A percentile compares a stretch with the other conserved stretches of the same genome.
Evolutionary conservation across 75 land plant genomes (phyloP).

Genomic region (Pseudotsuga menziesii): DNA sequence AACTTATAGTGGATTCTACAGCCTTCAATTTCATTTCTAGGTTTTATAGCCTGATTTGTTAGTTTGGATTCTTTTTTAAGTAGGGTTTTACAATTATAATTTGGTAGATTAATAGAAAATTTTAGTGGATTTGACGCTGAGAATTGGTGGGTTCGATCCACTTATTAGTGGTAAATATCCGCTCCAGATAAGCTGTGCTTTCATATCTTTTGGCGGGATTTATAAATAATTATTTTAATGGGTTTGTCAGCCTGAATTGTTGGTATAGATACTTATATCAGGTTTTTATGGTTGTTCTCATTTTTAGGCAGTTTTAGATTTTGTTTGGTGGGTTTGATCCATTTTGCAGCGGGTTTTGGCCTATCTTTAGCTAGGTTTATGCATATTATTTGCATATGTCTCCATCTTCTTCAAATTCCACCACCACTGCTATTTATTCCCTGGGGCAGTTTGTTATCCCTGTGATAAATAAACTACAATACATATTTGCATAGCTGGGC

Average conservation of each 20-base stretch:
- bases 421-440: neutral
- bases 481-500: conserved; percentile 81
- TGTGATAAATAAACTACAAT: conserved; percentile 84
- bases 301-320: neutral
- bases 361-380: neutral
- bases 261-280: neutral
- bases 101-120: neutral
- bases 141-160: neutral
- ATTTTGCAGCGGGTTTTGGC: neutral
- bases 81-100: neutral
- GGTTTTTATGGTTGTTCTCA: neutral
- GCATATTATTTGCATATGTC: neutral
- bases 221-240: neutral
- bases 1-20: neutral
- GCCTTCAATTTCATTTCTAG: neutral
- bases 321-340: neutral
- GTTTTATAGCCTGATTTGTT: neutral
- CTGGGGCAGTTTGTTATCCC: conserved; percentile 79
- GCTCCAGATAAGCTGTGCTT: neutral
- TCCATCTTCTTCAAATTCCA: conserved; percentile 2
- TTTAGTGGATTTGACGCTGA: neutral
- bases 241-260: neutral
- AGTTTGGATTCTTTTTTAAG: neutral
- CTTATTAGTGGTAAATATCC: neutral
- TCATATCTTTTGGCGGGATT: neutral